These are phyloP conservation scores for Neocatenulostroma microsporum DNA, from an alignment of 2,329 filamentous ascomycete genomes.

Conservation along the genomic window DNA sequence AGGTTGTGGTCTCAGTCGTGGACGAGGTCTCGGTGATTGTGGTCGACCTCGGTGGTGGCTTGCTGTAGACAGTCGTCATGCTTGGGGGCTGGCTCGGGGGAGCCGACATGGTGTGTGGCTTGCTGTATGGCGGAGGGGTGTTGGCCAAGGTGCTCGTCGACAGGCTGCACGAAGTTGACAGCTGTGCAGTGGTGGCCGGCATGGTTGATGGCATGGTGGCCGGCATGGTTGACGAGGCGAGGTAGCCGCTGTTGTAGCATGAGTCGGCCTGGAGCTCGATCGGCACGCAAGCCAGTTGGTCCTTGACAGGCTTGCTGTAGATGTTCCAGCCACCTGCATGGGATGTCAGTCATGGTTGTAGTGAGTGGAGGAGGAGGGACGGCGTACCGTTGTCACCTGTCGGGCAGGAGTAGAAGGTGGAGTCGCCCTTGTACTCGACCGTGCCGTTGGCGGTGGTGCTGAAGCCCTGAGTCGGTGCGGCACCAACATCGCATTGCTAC, in stretches of 20 bases:
- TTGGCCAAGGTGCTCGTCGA: too few relatives aligned
- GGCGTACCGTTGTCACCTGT: constrained; percentile 48
- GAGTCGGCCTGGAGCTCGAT: constrained; percentile 25
- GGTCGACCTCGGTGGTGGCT: not conserved
- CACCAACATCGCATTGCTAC: constrained; percentile 54
- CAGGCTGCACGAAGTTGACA: too few relatives aligned
- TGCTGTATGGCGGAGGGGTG: too few relatives aligned
- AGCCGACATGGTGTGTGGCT: too few relatives aligned
- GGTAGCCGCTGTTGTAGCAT: constrained; percentile 4
- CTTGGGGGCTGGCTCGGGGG: too few relatives aligned
- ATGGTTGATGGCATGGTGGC: too few relatives aligned
- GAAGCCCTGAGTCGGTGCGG: constrained; percentile 48
- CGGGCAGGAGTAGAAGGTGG: constrained; percentile 54
- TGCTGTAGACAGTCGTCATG: too few relatives aligned
- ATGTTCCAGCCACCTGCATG: constrained; percentile 52
- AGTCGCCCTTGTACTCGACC: constrained; percentile 45
- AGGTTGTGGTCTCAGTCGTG: not conserved
- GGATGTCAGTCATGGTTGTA: too few relatives aligned
- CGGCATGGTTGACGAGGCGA: too few relatives aligned
- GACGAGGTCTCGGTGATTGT: not conserved
- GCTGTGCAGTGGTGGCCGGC: too few relatives aligned
- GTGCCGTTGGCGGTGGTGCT: constrained; percentile 46
- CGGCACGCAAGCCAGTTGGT: constrained; percentile 43
- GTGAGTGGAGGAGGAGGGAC: too few relatives aligned
- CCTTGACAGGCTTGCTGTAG: constrained; percentile 38